phyloP scores from a whole-genome alignment of 345 rosid genomes.

The Hypericum androsaemum region DNA sequence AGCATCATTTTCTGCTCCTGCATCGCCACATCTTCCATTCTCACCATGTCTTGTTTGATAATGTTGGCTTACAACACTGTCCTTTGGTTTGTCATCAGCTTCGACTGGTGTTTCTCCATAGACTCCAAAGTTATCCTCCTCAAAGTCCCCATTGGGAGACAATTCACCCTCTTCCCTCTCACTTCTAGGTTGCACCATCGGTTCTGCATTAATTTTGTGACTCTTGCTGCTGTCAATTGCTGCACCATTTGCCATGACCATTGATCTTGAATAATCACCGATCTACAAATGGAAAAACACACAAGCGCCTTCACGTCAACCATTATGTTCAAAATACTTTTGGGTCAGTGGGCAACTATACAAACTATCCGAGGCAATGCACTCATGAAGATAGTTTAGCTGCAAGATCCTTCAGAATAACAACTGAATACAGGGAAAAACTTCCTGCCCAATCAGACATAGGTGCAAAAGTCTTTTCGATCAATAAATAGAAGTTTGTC shows the following conservation, averaged over 20 bases:
- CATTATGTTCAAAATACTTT: no score
- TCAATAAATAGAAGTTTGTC: not conserved
- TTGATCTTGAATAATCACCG: slow-evolving; percentile 35
- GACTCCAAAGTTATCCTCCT: slow-evolving; percentile 76
- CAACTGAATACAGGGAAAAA: no score
- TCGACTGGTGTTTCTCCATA: slow-evolving; percentile 57
- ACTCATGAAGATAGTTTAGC: no score
- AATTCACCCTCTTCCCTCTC: slow-evolving; percentile 99
- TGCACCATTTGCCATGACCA: slow-evolving; percentile 42
- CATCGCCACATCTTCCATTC: slow-evolving; percentile 40
- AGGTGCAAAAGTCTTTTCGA: not conserved
- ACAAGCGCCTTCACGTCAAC: not conserved
- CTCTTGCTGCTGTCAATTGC: slow-evolving; percentile 30
- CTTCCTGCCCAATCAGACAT: no score
- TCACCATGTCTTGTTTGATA: slow-evolving; percentile 37
- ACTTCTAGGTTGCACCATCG: slow-evolving; percentile 42
- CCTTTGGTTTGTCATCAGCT: slow-evolving; percentile 42
- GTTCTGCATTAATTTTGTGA: slow-evolving; percentile 44
- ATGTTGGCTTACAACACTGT: slow-evolving; percentile 35
- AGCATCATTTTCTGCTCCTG: slow-evolving; percentile 60
- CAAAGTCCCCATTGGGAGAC: slow-evolving; percentile 89
- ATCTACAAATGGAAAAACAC: slow-evolving; percentile 36
- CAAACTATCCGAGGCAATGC: no score
- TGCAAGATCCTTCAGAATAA: no score
- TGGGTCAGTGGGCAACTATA: no score